Base-by-base conservation (phyloP, 257 asterid species). In the Capsicum chinense region DNA sequence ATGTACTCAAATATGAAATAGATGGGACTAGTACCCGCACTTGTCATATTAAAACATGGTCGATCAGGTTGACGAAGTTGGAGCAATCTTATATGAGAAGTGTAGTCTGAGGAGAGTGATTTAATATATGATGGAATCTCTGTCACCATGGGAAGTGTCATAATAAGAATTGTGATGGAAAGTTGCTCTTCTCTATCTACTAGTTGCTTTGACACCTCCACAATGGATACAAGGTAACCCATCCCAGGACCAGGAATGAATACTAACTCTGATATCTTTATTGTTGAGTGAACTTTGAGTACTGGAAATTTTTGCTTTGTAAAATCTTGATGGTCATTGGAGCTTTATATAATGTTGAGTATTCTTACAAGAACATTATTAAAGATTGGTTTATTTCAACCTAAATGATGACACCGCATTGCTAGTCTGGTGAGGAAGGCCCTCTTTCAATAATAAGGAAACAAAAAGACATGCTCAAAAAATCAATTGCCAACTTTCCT, bases 121-220 rank as follows among this genome's bases (percentile, higher is more conserved):
- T 21, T 21, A 21, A 21, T 21, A 21, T 21, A 21, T 21, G 89
- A 85, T 56, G 35, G 56, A 85, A 88, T 56, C 13, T 78, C 71
- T 50, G 70, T 82, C 86, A 85, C 88, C 2, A 11, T 14, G 0
- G 88, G 92, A 1, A 86, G 47, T 47, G 87, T 86, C 82, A 88
- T 73, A 69, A 90, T 13, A 47, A 92, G 85, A 62, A 91, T 62
- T 3, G 92, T 88, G 85, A 90, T 21, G 3, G 92, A 48, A 85
- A 92, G 86, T 79, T 83, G 84, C 14, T 79, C 47, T 63, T 89
- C 89, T 21, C 85, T 82, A 9, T 84, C 80, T 7, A 86, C 17
- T 47, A 92, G 84, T 59, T 84, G 89, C 58, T 84, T 80, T 26
- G 92, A 94, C 56, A 78, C 7, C 63, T 87, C 85, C 17, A 83